Evolutionary conservation across 192 early-diverging fungal species (phyloP).

Genomic region (Oehlia diaphana): DNA sequence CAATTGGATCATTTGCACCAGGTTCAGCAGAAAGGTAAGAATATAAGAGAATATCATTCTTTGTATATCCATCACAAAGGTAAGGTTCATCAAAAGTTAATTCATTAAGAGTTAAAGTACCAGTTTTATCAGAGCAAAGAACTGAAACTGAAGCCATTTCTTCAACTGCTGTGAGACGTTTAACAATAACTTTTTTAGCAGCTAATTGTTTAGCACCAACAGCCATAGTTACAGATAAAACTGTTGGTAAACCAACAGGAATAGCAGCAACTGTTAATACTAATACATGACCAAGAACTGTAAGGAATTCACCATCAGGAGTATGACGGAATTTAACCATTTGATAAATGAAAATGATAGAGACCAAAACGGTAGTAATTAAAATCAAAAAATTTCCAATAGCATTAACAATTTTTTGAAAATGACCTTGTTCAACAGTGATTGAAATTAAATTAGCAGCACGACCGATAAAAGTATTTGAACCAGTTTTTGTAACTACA

Average conservation of each 20-base stretch:
- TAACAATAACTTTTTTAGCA: conserved; percentile 91
- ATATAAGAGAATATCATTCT: conserved; percentile 79
- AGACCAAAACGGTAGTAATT: conserved; percentile 73
- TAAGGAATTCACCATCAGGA: conserved; percentile 32
- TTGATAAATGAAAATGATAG: conserved; percentile 79
- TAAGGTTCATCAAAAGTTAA: conserved; percentile 90
- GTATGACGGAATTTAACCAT: conserved; percentile 51
- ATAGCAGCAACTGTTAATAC: conserved; percentile 86
- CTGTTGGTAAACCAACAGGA: conserved; percentile 92
- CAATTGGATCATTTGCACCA: conserved; percentile 90
- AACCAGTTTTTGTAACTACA: conserved; percentile 90
- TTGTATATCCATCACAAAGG: conserved; percentile 61
- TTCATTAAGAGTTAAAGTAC: conserved; percentile 91
- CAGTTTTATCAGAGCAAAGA: conserved; percentile 85
- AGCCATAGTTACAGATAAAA: conserved; percentile 98
- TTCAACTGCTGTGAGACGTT: conserved; percentile 93
- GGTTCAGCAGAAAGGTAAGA: conserved; percentile 86
- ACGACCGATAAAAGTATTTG: conserved; percentile 93
- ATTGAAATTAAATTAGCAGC: conserved; percentile 91
- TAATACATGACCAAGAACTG: conserved; percentile 64
- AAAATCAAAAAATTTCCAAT: conserved; percentile 93
- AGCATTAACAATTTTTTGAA: conserved; percentile 91
- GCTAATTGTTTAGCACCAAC: conserved; percentile 91
- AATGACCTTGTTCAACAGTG: conserved; percentile 92
- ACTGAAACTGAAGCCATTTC: conserved; percentile 91